A percentile compares a stretch with the other conserved stretches of the same genome.
Conservation (phyloP, 2,329 filamentous ascomycete genomes). For the Colletotrichum caudatum region DNA sequence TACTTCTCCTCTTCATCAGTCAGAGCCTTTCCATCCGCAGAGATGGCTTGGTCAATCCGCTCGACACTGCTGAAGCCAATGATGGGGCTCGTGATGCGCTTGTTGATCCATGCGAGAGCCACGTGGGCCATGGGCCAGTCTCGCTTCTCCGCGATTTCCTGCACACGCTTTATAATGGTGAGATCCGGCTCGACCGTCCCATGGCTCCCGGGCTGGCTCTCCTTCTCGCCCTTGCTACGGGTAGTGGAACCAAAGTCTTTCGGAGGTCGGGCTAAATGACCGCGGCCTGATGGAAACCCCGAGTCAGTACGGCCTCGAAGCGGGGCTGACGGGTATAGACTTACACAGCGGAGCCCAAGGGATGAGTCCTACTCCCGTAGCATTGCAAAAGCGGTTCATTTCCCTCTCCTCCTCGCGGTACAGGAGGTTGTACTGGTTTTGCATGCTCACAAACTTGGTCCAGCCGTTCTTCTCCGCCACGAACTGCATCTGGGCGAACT, state of each 20-base stretch:
- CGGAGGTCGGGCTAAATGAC: conserved; percentile 48
- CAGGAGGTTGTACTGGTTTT: conserved; percentile 65
- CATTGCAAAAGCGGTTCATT: conserved; percentile 57
- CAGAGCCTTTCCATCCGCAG: conserved; percentile 59
- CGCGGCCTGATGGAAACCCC: conserved; percentile 41
- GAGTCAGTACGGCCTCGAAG: background rate
- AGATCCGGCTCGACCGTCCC: conserved; percentile 51
- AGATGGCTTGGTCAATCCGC: conserved; percentile 72
- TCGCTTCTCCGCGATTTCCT: conserved; percentile 69
- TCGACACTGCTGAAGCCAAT: conserved; percentile 69
- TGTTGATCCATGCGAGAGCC: conserved; percentile 71
- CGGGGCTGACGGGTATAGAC: background rate
- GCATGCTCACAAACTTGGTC: conserved; percentile 70
- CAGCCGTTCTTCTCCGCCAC: conserved; percentile 64
- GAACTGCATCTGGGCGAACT: conserved; percentile 64
- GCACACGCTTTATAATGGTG: conserved; percentile 51
- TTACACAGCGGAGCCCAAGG: conserved; percentile 45
- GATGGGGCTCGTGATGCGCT: conserved; percentile 68
- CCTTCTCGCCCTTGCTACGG: conserved; percentile 50
- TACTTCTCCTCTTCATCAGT: conserved; percentile 70
- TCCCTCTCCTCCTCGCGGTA: conserved; percentile 69
- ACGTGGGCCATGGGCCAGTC: conserved; percentile 73
- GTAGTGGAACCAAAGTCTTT: conserved; percentile 42
- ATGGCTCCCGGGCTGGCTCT: conserved; percentile 46
- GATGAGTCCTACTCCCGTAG: conserved; percentile 57